Evolutionary conservation across 2,329 filamentous ascomycete species (phyloP), one percentile per base, ranked within the genome.

Genomic region (Sphaerulina populicola): DNA sequence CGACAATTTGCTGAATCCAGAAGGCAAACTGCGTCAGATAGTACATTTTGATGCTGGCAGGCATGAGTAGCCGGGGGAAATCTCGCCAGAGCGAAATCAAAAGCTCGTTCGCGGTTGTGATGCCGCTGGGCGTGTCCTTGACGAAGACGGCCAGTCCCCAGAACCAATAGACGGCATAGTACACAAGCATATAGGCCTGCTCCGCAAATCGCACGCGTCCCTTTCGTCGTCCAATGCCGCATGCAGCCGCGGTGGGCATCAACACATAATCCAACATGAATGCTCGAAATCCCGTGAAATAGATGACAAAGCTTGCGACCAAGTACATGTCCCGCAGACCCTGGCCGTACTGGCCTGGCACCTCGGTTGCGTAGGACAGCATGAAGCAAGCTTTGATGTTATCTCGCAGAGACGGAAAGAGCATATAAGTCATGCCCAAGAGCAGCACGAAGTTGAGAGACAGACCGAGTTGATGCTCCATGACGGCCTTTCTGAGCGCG

Each of bases 1-100:
- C 88, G 30, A 96, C 75, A 58, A 97, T 86, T 71, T 95, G 90
- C 72, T 97, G 91, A 43, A 96, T 70, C 85, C 88, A 96, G 69
- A 96, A 97, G 21, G 85, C 83, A 71, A 90, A 86, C 68, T 97
- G 90, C 11, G 84, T 83, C 30, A 98, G 77, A 63, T 94, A 87
- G 70, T 98, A 98, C 69, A 80, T 82, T 73, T 97, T 97, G 72
- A 86, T 81, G 10, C 87, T 69, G 7, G 83, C 82, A 12, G 75
- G 74, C 53, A 94, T 75, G 64, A 93, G 83, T 45, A 89, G 81
- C 60, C 80, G 77, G 0, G 93, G 93, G 83, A 88, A 97, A 64
- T 83, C 77, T 30, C 81, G 80, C 90, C 91, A 98, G 39, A 97
- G 55, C 5, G 64, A 67, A 38, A 64, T 57, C 42, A 67, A 54